Base-by-base conservation (phyloP, 768 basidiomycete species). In the Sutorius australiensis region DNA sequence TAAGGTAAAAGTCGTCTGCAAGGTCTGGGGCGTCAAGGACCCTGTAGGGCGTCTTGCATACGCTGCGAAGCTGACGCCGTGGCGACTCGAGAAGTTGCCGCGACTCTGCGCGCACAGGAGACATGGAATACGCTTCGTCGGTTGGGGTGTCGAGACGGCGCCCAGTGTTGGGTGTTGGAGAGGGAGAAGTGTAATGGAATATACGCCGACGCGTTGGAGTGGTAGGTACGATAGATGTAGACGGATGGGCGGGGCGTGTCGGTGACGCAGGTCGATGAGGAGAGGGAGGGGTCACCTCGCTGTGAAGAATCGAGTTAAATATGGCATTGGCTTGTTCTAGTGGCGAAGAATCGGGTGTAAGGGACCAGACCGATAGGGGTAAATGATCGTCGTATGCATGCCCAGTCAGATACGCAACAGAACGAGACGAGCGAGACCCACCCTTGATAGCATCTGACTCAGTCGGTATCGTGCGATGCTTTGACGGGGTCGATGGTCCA, bases 1-100 rank as follows among this genome's bases (percentile, higher is more conserved):
- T 98, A 57, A 99, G 86, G 65, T 99, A 98, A 70, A 98, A 99
- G 69, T 99, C 95, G 67, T 98, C 95, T 28, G 93, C 92, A 12
- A 99, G 82, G 50, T 98, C 95, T 0, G 95, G 97, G 8, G 95
- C 95, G 66, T 99, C 95, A 32, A 98, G 80, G 1, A 98, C 95
- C 53, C 97, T 84, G 74, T 95, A 98, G 2, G 95, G 95, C 0
- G 95, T 97, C 69, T 95, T 94, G 74, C 87, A 87, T 2, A 98
- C 89, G 53, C 77, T 85, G 40, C 95, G 82, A 7, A 90, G 80
- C 53, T 86, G 79, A 46, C 90, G 83, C 28, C 90, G 79, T 0
- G 95, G 93, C 50, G 86, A 89, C 57, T 94, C 83, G 41, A 99
- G 83, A 14, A 97, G 77, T 46, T 80, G 80, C 27, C 91, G 84